Conservation (phyloP, 2,329 filamentous ascomycete genomes). For the Colletotrichum sp. region DNA sequence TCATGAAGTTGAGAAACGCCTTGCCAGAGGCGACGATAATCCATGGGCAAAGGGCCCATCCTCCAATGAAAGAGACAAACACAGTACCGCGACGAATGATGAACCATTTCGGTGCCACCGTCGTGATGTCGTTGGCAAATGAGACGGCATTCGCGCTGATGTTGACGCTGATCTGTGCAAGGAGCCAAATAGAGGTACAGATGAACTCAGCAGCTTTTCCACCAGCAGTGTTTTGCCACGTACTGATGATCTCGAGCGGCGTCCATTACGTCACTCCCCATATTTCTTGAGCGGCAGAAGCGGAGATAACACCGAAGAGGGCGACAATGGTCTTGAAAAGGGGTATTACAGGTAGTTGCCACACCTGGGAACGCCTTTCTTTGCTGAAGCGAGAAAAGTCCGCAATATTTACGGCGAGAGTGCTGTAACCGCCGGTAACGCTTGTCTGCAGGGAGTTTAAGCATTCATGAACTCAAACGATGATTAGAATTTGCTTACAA, state of each 20-base stretch:
- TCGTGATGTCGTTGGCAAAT: neutral
- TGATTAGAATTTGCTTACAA: neutral
- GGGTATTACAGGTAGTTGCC: slow-evolving; percentile 16
- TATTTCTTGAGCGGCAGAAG: neutral
- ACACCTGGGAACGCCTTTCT: slow-evolving; percentile 47
- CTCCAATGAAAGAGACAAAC: neutral
- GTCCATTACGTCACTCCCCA: neutral
- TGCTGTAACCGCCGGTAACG: slow-evolving; percentile 53
- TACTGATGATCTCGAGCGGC: neutral
- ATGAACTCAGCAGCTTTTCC: neutral
- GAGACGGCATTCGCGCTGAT: neutral
- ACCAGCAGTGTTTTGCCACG: neutral
- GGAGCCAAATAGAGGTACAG: neutral
- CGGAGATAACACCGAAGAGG: neutral
- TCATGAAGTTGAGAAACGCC: slow-evolving; percentile 34
- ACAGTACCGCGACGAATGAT: neutral
- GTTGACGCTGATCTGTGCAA: neutral
- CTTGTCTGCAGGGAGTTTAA: slow-evolving; percentile 20
- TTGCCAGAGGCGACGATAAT: slow-evolving; percentile 33
- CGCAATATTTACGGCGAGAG: slow-evolving; percentile 54
- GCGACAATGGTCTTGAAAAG: neutral
- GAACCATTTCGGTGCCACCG: neutral
- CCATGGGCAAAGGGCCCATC: slow-evolving; percentile 38
- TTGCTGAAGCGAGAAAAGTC: slow-evolving; percentile 39
- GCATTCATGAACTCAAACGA: neutral